These are phyloP conservation scores for Thalassiosira profunda DNA, from an alignment of 108 stramenopile species.

Conservation along the genomic window DNA sequence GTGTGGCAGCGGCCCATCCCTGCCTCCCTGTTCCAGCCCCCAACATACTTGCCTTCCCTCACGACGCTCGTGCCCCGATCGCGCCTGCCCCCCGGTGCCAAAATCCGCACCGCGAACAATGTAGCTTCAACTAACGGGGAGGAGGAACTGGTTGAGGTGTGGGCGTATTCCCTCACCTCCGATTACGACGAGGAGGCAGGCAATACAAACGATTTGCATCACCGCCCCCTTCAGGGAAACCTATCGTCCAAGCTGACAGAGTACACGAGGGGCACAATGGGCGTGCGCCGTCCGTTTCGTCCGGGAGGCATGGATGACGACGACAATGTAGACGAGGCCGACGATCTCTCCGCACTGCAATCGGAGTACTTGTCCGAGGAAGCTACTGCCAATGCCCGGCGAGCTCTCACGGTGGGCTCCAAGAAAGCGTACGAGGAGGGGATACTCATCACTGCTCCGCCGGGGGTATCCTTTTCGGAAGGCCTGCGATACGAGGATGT, in stretches of 20 bases:
- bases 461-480: constrained; percentile 66
- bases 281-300: constrained; percentile 67
- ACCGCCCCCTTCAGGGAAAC: constrained; percentile 69
- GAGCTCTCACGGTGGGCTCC: constrained; percentile 59
- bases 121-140: neutral
- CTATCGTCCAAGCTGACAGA: constrained; percentile 76
- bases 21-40: constrained; percentile 28
- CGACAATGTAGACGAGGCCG: constrained; percentile 13
- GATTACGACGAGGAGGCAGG: neutral
- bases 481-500: constrained; percentile 76
- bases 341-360: neutral
- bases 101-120: constrained; percentile 1
- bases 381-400: constrained; percentile 48
- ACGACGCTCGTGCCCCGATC: constrained; percentile 42
- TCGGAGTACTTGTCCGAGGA: constrained; percentile 52
- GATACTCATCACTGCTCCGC: constrained; percentile 69
- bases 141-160: constrained; percentile 42
- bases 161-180: constrained; percentile 30
- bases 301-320: constrained; percentile 72
- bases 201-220: constrained; percentile 1
- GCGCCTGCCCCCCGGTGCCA: constrained; percentile 33
- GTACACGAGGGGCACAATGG: constrained; percentile 75
- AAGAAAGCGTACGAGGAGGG: constrained; percentile 72
- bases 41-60: constrained; percentile 14
- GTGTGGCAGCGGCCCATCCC: constrained; percentile 26